These are phyloP conservation scores for Boletus subcaerulescens DNA, from an alignment of 768 basidiomycete genomes.

Conservation along the genomic window DNA sequence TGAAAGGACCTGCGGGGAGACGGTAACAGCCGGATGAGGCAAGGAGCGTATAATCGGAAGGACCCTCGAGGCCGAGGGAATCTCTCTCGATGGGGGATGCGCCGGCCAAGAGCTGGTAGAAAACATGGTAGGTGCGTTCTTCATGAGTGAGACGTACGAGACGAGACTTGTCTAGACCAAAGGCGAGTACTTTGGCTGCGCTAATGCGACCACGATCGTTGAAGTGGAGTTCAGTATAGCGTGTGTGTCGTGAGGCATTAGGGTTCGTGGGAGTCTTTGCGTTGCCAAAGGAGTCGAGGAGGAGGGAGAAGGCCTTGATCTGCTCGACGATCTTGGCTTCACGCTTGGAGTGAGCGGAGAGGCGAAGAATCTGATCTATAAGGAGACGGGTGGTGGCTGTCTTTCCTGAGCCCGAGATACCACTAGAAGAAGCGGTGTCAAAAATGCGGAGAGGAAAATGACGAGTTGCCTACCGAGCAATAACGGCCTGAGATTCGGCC, in stretches of 20 bases:
- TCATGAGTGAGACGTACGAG: constrained; percentile 52
- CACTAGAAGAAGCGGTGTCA: constrained; percentile 36
- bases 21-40: constrained; percentile 61
- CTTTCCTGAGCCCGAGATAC: constrained; percentile 65
- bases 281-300: constrained; percentile 64
- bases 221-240: constrained; percentile 63
- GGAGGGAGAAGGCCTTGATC: constrained; percentile 49
- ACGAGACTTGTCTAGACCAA: constrained; percentile 62
- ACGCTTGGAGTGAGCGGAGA: constrained; percentile 56
- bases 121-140: constrained; percentile 63
- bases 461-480: constrained; percentile 45
- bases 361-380: constrained; percentile 55
- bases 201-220: constrained; percentile 52
- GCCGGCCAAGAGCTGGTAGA: constrained; percentile 64
- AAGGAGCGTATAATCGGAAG: constrained; percentile 56
- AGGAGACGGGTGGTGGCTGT: constrained; percentile 50
- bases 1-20: constrained; percentile 60
- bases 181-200: constrained; percentile 56
- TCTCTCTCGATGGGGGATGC: constrained; percentile 56
- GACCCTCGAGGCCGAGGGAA: constrained; percentile 49
- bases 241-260: constrained; percentile 60
- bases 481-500: constrained; percentile 50
- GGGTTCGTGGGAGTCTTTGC: constrained; percentile 63
- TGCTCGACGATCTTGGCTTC: constrained; percentile 52
- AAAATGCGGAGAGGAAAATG: constrained; percentile 7